phyloP scores from a whole-genome alignment of 2,329 filamentous ascomycete genomes.

The Hypoxylon sp. region DNA sequence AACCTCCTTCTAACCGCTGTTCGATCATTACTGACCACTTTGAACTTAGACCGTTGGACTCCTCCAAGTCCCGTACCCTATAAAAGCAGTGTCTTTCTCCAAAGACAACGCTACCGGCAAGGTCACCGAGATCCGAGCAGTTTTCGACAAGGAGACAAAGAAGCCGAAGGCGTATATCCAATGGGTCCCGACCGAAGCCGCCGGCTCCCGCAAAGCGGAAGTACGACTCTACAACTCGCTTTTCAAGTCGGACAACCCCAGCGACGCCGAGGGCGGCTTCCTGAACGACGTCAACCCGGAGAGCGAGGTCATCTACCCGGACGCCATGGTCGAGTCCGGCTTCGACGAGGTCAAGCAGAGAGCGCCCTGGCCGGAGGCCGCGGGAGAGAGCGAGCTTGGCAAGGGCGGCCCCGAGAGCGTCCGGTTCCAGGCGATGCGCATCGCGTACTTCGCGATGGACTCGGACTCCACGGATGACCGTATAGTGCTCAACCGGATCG shows the following conservation, averaged over 20 bases:
- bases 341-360: constrained; percentile 79
- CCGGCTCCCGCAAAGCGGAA: constrained; percentile 74
- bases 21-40: constrained; percentile 12
- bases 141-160: constrained; percentile 76
- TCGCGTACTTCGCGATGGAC: constrained; percentile 87
- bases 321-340: constrained; percentile 85
- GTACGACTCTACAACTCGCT: constrained; percentile 83
- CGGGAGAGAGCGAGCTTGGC: constrained; percentile 73
- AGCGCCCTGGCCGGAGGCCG: constrained; percentile 85
- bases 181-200: constrained; percentile 78
- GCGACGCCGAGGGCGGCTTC: constrained; percentile 81
- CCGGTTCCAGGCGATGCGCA: constrained; percentile 90
- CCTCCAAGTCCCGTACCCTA: constrained; percentile 75
- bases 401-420: constrained; percentile 78
- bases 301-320: constrained; percentile 81
- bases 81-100: constrained; percentile 75
- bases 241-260: constrained; percentile 88
- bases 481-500: constrained; percentile 89
- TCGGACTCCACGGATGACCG: constrained; percentile 82
- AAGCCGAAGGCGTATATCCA: constrained; percentile 88
- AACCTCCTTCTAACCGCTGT: background rate
- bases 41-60: constrained; percentile 77
- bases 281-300: constrained; percentile 86
- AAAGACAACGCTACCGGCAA: constrained; percentile 72
- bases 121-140: constrained; percentile 74